Evolutionary conservation across 768 basidiomycete genomes (phyloP), one percentile per base, ranked within the genome.

Genomic region (Leucocoprinus sp.): DNA sequence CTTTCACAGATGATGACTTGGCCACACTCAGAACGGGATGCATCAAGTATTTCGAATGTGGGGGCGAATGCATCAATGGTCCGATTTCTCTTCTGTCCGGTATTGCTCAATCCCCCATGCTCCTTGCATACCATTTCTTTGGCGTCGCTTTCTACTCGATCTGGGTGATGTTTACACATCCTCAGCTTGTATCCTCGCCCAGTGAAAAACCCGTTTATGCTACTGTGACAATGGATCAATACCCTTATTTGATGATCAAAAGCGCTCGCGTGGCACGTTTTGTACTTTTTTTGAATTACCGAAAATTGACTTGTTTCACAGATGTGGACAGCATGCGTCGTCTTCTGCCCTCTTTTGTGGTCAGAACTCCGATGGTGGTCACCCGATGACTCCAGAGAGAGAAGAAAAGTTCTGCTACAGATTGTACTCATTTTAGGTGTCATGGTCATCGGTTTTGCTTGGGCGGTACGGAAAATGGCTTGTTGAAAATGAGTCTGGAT

Each of bases 21-120:
- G 69, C 63, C 15, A 74, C 82, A 0, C 73, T 91, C 24, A 71
- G 81, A 44, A 78, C 72, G 2, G 96, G 95, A 0, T 98, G 96
- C 63, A 96, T 99, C 75, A 91, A 90, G 58, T 99, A 98, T 65
- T 96, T 99, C 55, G 91, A 95, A 60, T 73, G 78, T 4, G 96
- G 96, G 11, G 96, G 96, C 1, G 80, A 90, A 54, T 89, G 89
- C 54, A 62, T 97, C 43, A 72, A 76, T 35, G 96, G 86, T 0
- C 96, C 96, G 1, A 92, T 97, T 7, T 84, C 82, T 7, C 74
- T 99, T 3, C 78, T 99, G 8, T 82, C 92, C 12, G 93, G 93
- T 9, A 75, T 95, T 49, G 71, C 76, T 1, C 83, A 88, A 4
- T 84, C 85, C n/a, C 90, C 93, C 0, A 50, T 76, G 8, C 67